Percentiles rank a stretch among this genome's conserved stretches.
These are phyloP conservation scores for Nemania serpens DNA, from an alignment of 2,329 filamentous ascomycete genomes.

Conservation along the genomic window DNA sequence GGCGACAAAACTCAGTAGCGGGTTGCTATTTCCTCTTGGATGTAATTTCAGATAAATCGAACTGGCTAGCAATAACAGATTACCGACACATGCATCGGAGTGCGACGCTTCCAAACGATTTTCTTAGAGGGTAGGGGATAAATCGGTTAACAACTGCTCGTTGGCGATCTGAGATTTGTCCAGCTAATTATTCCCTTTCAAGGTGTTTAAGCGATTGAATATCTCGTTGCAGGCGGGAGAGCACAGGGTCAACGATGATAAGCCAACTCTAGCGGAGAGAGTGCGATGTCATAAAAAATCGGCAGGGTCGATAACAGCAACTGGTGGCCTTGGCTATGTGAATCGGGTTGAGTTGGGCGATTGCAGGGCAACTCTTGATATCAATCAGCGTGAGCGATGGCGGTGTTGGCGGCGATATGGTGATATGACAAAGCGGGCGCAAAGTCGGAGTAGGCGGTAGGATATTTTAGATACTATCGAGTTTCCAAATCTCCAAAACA, in stretches of 20 bases:
- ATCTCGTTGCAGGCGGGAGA: conserved; percentile 37
- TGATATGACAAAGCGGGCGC: conserved; percentile 28
- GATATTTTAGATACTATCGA: conserved; percentile 41
- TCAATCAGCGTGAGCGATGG: conserved; percentile 20
- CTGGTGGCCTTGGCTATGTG: conserved; percentile 15
- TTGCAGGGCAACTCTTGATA: conserved; percentile 10
- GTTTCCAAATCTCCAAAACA: conserved; percentile 49
- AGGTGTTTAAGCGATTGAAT: conserved; percentile 45
- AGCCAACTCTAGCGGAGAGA: conserved; percentile 29
- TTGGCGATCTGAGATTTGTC: conserved; percentile 21
- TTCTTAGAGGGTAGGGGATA: not conserved
- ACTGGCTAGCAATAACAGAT: conserved; percentile 21
- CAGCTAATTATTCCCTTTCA: conserved; percentile 39
- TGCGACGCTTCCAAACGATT: not conserved
- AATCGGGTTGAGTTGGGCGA: conserved; percentile 7
- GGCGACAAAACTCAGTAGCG: conserved; percentile 25
- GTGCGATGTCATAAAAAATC: conserved; percentile 30
- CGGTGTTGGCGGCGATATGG: conserved; percentile 13
- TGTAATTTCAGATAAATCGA: conserved; percentile 18
- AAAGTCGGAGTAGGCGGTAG: conserved; percentile 27
- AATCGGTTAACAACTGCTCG: conserved; percentile 13
- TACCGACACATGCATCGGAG: conserved; percentile 27
- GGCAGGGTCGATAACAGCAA: conserved; percentile 27
- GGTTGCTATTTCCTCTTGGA: conserved; percentile 10
- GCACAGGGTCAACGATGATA: conserved; percentile 35